Evolutionary conservation across 345 rosid genomes (phyloP).

Genomic region (Nasturtium officinale): DNA sequence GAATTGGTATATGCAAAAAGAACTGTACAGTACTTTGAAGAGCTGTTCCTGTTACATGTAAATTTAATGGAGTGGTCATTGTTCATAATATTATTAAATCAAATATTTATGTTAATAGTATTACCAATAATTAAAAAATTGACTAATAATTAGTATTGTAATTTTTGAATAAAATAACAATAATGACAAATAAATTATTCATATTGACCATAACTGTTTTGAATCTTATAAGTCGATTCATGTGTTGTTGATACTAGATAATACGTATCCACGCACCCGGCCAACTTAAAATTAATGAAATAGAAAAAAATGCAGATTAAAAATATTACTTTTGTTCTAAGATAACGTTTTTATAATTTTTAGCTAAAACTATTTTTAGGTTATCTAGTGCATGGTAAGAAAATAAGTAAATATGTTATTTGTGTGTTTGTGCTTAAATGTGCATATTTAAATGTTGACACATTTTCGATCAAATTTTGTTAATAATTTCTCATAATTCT

Average conservation of each 20-base stretch:
- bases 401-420: neutral
- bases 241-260: constrained; percentile 10
- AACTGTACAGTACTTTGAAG: no score
- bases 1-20: no score
- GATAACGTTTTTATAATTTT: neutral
- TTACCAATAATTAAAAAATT: neutral
- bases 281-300: neutral
- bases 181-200: neutral
- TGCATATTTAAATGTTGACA: neutral
- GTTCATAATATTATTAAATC: no score
- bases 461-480: neutral
- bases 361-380: no score
- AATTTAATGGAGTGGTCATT: no score
- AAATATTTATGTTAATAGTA: no score
- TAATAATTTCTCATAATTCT: neutral
- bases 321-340: neutral
- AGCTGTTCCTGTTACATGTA: no score
- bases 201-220: neutral
- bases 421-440: no score
- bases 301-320: no score
- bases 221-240: neutral
- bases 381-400: neutral
- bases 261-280: neutral
- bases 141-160: neutral
- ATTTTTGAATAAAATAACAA: neutral